Conservation (phyloP, 768 basidiomycete species). For the Coprinopsis marcescibilis region DNA sequence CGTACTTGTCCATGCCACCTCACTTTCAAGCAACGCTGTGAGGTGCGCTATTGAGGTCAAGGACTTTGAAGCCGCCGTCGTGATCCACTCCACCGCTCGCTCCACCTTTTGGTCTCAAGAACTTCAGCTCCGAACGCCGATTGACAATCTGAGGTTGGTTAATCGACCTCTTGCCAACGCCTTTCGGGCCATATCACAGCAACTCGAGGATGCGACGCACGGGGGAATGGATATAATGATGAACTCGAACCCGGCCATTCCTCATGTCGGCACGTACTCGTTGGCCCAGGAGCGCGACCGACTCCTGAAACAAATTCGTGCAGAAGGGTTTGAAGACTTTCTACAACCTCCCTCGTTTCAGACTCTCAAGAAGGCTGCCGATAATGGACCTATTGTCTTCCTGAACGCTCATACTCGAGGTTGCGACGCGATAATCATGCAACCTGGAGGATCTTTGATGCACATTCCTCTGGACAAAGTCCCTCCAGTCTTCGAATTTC, state of each 20-base stretch:
- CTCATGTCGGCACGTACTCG: background rate
- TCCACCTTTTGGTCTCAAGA: slow-evolving; percentile 1
- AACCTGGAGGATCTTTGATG: background rate
- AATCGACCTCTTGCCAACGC: background rate
- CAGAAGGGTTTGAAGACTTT: background rate
- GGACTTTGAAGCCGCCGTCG: background rate
- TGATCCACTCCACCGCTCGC: background rate
- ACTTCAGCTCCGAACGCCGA: too few species aligned
- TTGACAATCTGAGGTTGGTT: background rate
- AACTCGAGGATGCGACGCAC: background rate
- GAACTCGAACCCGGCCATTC: too few species aligned
- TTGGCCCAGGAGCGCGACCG: background rate
- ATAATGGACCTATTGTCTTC: background rate
- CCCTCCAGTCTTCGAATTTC: background rate
- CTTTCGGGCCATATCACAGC: background rate
- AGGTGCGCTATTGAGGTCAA: background rate
- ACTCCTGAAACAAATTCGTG: background rate
- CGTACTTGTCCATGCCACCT: background rate
- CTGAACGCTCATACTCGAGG: background rate
- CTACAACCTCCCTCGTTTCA: background rate
- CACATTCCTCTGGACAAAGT: background rate
- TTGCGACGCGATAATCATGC: background rate
- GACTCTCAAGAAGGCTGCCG: background rate
- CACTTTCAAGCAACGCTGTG: background rate
- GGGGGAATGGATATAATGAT: too few species aligned